Percentiles rank a stretch among this genome's conserved stretches.
phyloP scores from a whole-genome alignment of 2,329 filamentous ascomycete species.

The Claviceps sp. region DNA sequence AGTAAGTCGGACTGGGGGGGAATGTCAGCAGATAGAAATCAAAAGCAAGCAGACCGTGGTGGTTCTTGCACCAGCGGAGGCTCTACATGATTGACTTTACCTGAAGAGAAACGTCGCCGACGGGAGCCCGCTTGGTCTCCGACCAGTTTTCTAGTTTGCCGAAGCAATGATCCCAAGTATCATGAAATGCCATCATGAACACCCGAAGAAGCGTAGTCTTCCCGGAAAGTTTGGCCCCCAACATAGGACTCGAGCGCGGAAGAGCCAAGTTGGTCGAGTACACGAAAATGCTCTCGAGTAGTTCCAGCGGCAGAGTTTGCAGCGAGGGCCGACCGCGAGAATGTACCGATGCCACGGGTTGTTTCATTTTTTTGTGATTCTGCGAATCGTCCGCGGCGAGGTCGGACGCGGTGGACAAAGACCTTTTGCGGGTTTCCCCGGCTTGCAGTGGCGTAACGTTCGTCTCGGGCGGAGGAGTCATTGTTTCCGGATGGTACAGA shows the following conservation, averaged over 20 bases:
- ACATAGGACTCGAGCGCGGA: constrained; percentile 26
- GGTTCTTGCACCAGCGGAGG: too few species aligned
- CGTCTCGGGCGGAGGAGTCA: too few species aligned
- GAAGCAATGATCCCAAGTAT: constrained; percentile 27
- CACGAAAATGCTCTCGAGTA: constrained; percentile 39
- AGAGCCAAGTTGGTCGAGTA: constrained; percentile 36
- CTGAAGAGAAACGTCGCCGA: too few species aligned
- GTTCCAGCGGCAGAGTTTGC: constrained; percentile 23
- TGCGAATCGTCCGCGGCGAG: neutral
- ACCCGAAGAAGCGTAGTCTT: constrained; percentile 25
- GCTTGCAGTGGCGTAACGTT: too few species aligned
- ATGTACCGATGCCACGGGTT: constrained; percentile 15
- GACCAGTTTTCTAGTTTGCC: constrained; percentile 9
- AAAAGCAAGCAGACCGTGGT: too few species aligned
- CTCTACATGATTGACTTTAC: too few species aligned
- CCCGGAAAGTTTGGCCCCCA: constrained; percentile 34
- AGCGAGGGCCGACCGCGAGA: too few species aligned
- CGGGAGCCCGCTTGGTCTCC: too few species aligned
- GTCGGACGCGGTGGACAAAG: constrained; percentile 7
- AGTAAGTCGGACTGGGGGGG: too few species aligned
- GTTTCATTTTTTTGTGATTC: constrained; percentile 15
- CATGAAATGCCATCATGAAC: constrained; percentile 22
- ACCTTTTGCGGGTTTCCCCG: constrained; percentile 12
- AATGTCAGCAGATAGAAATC: too few species aligned
- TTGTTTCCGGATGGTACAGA: too few species aligned